phyloP scores from a whole-genome alignment of 345 rosid species.

The Mangifera indica region DNA sequence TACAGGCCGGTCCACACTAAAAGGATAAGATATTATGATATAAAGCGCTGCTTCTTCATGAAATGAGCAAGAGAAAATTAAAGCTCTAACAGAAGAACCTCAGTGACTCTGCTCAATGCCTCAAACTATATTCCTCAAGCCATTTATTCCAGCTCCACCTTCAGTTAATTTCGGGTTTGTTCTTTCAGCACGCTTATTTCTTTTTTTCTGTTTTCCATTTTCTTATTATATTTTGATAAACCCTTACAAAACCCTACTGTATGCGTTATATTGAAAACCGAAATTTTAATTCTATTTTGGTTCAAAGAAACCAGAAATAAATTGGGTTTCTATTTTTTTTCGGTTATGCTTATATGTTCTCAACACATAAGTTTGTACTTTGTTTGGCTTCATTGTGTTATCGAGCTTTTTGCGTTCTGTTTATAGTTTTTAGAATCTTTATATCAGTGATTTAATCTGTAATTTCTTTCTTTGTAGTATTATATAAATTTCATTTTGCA shows the following conservation, averaged over 20 bases:
- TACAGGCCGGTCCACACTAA: not conserved
- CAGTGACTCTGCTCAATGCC: slow-evolving; percentile 24
- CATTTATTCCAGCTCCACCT: slow-evolving; percentile 32
- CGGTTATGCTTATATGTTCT: no score
- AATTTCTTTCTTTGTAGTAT: not conserved
- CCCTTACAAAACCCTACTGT: slow-evolving; percentile 1
- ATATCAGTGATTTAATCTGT: not conserved
- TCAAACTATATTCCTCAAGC: slow-evolving; percentile 36
- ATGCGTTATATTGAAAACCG: not conserved
- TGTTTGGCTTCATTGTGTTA: not conserved
- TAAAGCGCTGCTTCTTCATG: not conserved
- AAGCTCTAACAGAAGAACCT: not conserved
- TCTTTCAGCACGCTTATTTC: not conserved
- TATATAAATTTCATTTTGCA: not conserved
- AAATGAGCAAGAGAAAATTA: not conserved
- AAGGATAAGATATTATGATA: slow-evolving; percentile 8
- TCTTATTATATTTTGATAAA: not conserved
- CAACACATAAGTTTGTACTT: not conserved
- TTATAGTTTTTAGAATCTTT: not conserved
- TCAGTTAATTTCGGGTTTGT: slow-evolving; percentile 30
- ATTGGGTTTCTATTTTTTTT: not conserved
- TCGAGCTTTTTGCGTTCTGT: not conserved
- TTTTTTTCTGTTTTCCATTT: not conserved
- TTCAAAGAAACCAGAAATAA: slow-evolving; percentile 4
- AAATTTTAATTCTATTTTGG: slow-evolving; percentile 9